Base-by-base conservation (phyloP, 1,284 basidiomycete genomes). In the Acaromyces ingoldii region DNA sequence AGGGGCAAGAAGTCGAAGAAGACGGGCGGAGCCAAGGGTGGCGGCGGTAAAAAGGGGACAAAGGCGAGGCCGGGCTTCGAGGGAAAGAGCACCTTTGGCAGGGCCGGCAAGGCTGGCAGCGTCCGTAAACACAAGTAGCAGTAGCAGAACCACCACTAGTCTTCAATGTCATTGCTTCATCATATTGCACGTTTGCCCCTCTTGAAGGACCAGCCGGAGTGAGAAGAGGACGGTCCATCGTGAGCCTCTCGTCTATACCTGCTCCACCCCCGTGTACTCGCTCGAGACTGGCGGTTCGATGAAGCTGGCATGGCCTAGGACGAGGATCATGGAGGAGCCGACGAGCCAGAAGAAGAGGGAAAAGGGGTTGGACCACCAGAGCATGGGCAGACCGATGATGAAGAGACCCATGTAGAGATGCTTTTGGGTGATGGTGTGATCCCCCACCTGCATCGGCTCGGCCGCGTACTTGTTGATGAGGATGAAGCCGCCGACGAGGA, bases 401-500 rank as follows among this genome's bases (percentile, higher is more conserved):
- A 77, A 72, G 1, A 77, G 60, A 15, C 65, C 75, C 84, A 67
- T 89, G 78, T 69, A 89, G 28, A 75, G 60, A 15, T 57, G 61
- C 75, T 87, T 88, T 76, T 90, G 90, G 5, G 89, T 90, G 62
- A 92, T 78, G 51, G 84, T 81, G 60, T 84, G 83, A 48, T 85
- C 82, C 55, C 87, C 89, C 48, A 91, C 78, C 73, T 91, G 85
- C 60, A 73, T 69, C 2, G 72, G 72, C 49, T 75, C 72, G 3
- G 72, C 71, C 4, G 72, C 65, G 65, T 88, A 96, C 70, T 82
- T 85, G 79, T 91, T 92, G 79, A 97, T 93, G 39, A 83, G 83
- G 29, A 84, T 77, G 78, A 96, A 97, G 2, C 93, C 93, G 42
- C 89, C 89, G 60, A 91, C 84, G 65, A 98, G 84, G 81, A 97